Evolutionary conservation across 306 rosid species (phyloP), one percentile per base, ranked within the genome.

Genomic region (Rosa lucieae): DNA sequence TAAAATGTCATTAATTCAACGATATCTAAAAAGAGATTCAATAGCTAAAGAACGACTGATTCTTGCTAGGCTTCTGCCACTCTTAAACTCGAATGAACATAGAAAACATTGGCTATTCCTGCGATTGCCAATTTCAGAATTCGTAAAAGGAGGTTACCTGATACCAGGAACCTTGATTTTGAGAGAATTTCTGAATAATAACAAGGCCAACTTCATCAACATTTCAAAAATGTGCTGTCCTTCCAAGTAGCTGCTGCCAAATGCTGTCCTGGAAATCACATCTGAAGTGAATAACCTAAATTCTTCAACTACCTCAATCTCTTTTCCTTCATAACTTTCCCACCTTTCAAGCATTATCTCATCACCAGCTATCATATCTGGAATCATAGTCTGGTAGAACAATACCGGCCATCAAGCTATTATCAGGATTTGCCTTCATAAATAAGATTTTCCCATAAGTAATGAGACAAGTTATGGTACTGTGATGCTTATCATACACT

Each of bases 191-290:
- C 12, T 79, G 37, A 66, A 70, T 11, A 47, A 20, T 39, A 83
- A 43, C 18, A 70, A 61, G 29, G 70, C 1, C 67, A 83, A 26
- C 39, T 75, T 75, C 77, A 18, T 75, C 70, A 74, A 5, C 81
- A 40, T 74, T 63, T 75, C 83, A 74, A 83, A 79, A 46, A 79
- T 75, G 40, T 32, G 15, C 70, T 70, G 29, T 35, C 86, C 86
- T 52, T 83, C 86, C 6, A 62, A 15, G 68, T 79, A 79, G 72
- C 82, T 82, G 68, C 82, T 77, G 18, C 85, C 85, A 77, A 82
- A 82, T 12, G 85, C 85, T 40, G 83, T 74, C 55, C 55, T 68
- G 6, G 86, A 68, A 51, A 83, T 83, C 15, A 83, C 80, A 52
- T 83, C 83, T 37, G 86, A 67, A 10, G 83, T 63, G 43, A 83